phyloP scores from a whole-genome alignment of 305 asterid species.

The Solanum hybrid region DNA sequence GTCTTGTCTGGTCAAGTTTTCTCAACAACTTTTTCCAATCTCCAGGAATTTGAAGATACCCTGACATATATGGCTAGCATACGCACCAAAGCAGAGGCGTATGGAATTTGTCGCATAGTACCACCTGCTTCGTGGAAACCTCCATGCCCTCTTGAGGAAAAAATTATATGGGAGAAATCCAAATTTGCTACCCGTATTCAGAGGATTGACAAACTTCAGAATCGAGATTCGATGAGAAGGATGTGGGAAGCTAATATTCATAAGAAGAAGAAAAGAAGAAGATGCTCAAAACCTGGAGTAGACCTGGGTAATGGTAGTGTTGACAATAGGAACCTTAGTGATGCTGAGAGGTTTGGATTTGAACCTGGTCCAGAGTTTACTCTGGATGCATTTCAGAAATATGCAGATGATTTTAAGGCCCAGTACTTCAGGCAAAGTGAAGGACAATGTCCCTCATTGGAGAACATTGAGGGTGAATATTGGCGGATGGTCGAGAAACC shows the following conservation, averaged over 20 bases:
- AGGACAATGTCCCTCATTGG: constrained; percentile 53
- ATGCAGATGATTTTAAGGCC: constrained; percentile 62
- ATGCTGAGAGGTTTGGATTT: constrained; percentile 67
- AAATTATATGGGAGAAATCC: constrained; percentile 42
- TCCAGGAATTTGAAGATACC: constrained; percentile 76
- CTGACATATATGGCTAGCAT: constrained; percentile 62
- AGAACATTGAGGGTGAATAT: constrained; percentile 80
- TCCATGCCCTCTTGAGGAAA: constrained; percentile 65
- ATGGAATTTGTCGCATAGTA: constrained; percentile 83
- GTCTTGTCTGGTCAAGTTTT: background rate
- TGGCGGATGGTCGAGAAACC: constrained; percentile 92
- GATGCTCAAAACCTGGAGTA: constrained; percentile 34
- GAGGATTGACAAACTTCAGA: constrained; percentile 75
- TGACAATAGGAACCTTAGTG: constrained; percentile 30
- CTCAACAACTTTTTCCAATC: constrained; percentile 4
- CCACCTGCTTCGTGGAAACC: constrained; percentile 89
- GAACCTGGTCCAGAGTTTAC: constrained; percentile 79
- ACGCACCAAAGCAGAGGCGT: constrained; percentile 61
- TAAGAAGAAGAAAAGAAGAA: constrained; percentile 55
- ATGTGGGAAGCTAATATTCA: constrained; percentile 34
- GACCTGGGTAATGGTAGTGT: constrained; percentile 30
- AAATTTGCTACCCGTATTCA: constrained; percentile 68
- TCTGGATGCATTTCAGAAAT: constrained; percentile 59
- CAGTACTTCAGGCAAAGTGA: constrained; percentile 46
- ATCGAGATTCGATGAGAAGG: constrained; percentile 56